phyloP scores from a whole-genome alignment of 1,284 basidiomycete species.

The Sanghuangporus sanghuang region DNA sequence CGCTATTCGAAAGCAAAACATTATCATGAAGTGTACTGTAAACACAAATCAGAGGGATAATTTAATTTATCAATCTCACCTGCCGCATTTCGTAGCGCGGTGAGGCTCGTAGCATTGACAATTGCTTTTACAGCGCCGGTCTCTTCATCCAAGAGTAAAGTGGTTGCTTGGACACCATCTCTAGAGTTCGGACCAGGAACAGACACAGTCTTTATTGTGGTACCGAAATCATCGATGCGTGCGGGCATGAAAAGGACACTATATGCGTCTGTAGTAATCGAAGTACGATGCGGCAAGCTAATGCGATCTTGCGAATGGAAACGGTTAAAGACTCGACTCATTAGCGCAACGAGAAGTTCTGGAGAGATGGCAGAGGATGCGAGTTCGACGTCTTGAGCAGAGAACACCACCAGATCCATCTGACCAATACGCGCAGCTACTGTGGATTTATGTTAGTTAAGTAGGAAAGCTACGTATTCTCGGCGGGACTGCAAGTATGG shows the following conservation, averaged over 20 bases:
- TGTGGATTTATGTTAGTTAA: too few relatives aligned
- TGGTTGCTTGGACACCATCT: constrained; percentile 69
- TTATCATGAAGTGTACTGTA: neutral
- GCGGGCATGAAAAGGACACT: constrained; percentile 70
- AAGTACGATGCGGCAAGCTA: constrained; percentile 45
- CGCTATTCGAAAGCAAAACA: constrained; percentile 35
- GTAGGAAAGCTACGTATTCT: too few relatives aligned
- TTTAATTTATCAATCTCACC: constrained; percentile 38
- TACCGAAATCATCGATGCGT: constrained; percentile 40
- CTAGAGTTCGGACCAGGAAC: constrained; percentile 41
- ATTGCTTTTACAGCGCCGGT: constrained; percentile 66
- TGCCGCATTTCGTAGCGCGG: constrained; percentile 76
- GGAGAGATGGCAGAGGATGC: constrained; percentile 3
- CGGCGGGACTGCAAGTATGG: too few relatives aligned
- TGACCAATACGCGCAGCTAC: neutral
- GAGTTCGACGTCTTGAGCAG: constrained; percentile 7
- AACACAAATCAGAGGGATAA: neutral
- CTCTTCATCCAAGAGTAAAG: constrained; percentile 67
- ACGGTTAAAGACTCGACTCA: constrained; percentile 12
- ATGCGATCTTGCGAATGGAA: constrained; percentile 18
- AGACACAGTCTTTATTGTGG: constrained; percentile 70
- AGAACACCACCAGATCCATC: constrained; percentile 10
- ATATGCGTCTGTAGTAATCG: constrained; percentile 44
- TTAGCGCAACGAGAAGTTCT: constrained; percentile 1
- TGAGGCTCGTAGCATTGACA: constrained; percentile 71